Conservation (phyloP, 2,329 filamentous ascomycete genomes). For the Fusarium avenaceum region DNA sequence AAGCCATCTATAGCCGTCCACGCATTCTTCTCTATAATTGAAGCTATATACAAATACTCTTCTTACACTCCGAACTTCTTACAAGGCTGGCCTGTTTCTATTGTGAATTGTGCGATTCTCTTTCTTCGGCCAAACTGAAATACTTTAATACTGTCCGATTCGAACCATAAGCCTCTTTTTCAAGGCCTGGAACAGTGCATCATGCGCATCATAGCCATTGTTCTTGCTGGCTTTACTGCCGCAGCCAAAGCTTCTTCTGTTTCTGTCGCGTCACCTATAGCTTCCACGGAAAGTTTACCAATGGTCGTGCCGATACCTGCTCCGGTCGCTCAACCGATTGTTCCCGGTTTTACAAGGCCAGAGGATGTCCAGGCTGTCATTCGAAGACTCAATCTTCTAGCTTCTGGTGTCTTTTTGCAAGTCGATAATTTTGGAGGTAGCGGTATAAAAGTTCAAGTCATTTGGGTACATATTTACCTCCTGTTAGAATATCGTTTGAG, state of each 20-base stretch:
- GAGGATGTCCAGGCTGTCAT: constrained; percentile 10
- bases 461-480: constrained; percentile 7
- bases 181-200: not conserved
- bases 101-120: not conserved
- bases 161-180: not conserved
- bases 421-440: constrained; percentile 3
- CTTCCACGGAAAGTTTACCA: not conserved
- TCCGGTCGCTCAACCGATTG: not conserved
- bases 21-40: too few species aligned
- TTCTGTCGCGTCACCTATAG: not conserved
- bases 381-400: constrained; percentile 5
- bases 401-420: constrained; percentile 8
- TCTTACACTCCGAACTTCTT: not conserved
- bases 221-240: constrained; percentile 11
- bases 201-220: constrained; percentile 11
- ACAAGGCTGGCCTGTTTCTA: not conserved
- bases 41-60: too few species aligned
- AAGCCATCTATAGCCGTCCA: not conserved
- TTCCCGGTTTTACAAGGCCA: not conserved
- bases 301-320: not conserved
- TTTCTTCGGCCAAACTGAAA: not conserved
- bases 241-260: constrained; percentile 7
- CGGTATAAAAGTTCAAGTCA: constrained; percentile 14
- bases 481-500: not conserved
- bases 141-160: not conserved